Evolutionary conservation across 2,329 filamentous ascomycete species (phyloP), one percentile per base, ranked within the genome.

Genomic region (Leptosphaerulina australis): DNA sequence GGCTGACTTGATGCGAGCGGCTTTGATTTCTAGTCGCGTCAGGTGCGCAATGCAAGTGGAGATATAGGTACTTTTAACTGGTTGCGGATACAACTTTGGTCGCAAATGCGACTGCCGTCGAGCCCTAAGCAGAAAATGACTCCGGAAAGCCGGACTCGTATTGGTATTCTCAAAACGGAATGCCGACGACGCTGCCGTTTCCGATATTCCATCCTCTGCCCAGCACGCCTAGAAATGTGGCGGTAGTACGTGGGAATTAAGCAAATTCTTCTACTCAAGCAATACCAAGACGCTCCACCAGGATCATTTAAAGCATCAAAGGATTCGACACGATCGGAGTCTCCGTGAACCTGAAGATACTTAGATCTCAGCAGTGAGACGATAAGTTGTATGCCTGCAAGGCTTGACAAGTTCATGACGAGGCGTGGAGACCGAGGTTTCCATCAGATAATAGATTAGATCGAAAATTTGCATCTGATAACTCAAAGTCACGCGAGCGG

Each of bases 361-460:
- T 14, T 12, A 20, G 17, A 14, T 12, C 26, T 8, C 14, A 5
- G 5, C 24, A 9, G 17, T 28, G n/a, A 22, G 31, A 35, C 30
- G 17, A 25, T 15, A 34, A 17, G 6, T 7, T 14, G 34, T 9
- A 21, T 14, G 3, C 26, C 4, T 22, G 10, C 31, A 17, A 30
- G 15, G 31, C 22, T 38, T 41, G 38, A 33, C 50, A 35, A 39
- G 25, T 39, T 25, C 17, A 48, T 40, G 45, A 38, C 31, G 25
- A 36, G 18, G 12, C 28, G 29, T 14, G 35, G 29, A 12, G 36
- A 20, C 24, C 44, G 31, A 40, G 22, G 45, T 62, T 60, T 58
- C 38, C 51, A 64, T 63, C 62, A 57, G 62, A 64, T 64, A 60
- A 64, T 56, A 44, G 55, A 64, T 64, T 59, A 61, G 60, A 63